These are phyloP conservation scores for Erodium moschatum DNA, from an alignment of 441 rosid genomes.

Conservation along the genomic window DNA sequence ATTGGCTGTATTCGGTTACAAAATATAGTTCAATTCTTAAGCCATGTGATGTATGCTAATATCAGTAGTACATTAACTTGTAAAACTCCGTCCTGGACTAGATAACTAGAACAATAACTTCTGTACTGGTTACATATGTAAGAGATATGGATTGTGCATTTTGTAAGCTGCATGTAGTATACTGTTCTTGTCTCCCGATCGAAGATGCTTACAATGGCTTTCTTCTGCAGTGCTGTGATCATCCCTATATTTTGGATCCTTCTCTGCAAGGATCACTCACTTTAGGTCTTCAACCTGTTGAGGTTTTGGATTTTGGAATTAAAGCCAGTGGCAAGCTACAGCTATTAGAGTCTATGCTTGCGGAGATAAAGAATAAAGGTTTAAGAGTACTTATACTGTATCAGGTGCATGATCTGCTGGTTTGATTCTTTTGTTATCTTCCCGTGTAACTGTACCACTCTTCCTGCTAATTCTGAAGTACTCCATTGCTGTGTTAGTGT, in stretches of 20 bases:
- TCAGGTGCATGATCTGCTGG: conserved; percentile 51
- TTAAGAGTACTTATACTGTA: conserved; percentile 67
- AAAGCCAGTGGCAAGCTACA: conserved; percentile 86
- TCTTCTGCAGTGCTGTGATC: conserved; percentile 77
- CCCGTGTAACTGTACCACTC: neutral
- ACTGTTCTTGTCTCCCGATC: neutral
- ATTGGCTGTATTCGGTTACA: neutral
- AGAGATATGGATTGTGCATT: neutral
- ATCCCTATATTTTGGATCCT: conserved; percentile 62
- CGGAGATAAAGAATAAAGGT: conserved; percentile 44
- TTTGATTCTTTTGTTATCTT: conserved; percentile 2
- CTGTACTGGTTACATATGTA: neutral
- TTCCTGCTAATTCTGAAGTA: neutral
- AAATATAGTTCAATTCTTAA: neutral
- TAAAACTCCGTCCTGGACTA: neutral
- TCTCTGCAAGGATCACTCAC: conserved; percentile 31
- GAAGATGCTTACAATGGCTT: conserved; percentile 2
- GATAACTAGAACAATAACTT: neutral
- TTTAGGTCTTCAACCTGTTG: conserved; percentile 30
- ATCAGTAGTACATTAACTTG: neutral
- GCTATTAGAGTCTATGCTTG: conserved; percentile 68
- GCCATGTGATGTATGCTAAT: neutral
- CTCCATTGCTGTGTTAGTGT: neutral
- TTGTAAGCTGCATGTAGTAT: neutral
- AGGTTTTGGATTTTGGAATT: conserved; percentile 60